Conservation (phyloP, 176 grass and related monocot species). For the Aegilops bicornis region DNA sequence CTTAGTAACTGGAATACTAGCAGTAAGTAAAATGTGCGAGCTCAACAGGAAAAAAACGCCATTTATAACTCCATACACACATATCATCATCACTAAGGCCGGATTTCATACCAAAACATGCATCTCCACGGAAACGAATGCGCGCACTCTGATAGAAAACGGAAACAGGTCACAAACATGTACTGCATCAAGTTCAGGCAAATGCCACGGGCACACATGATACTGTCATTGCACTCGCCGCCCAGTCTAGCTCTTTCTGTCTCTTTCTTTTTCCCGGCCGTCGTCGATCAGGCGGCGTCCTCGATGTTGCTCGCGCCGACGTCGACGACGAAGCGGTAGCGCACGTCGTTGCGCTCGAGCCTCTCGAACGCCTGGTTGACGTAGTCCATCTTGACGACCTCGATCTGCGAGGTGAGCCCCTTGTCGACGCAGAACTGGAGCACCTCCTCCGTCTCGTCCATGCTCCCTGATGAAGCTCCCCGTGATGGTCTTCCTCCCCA, state of each 20-base stretch:
- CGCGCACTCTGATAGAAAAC: not conserved
- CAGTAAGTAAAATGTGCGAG: too few relatives aligned
- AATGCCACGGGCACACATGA: not conserved
- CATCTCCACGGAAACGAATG: not conserved
- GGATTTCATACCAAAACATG: not conserved
- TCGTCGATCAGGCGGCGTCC: not conserved
- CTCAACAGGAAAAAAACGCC: too few relatives aligned
- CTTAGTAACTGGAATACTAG: too few relatives aligned
- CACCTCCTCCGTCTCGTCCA: constrained; percentile 74
- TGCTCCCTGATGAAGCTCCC: constrained; percentile 86
- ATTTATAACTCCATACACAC: too few relatives aligned
- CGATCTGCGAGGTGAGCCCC: constrained; percentile 76
- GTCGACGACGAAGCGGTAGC: constrained; percentile 96
- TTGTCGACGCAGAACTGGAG: constrained; percentile 76
- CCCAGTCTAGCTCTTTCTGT: not conserved
- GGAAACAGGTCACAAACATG: constrained; percentile 1
- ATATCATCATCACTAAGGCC: not conserved
- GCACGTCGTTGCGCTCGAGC: constrained; percentile 85
- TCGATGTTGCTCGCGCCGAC: constrained; percentile 82
- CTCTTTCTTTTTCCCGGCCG: not conserved
- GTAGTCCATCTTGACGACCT: constrained; percentile 97
- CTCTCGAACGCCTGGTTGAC: constrained; percentile 80
- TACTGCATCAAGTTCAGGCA: not conserved
- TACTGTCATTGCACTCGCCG: not conserved
- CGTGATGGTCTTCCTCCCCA: constrained; percentile 78